A percentile compares a stretch with the other conserved stretches of the same genome.
These are phyloP conservation scores for Sclerotinia spermophila DNA, from an alignment of 2,329 filamentous ascomycete species.

Conservation along the genomic window DNA sequence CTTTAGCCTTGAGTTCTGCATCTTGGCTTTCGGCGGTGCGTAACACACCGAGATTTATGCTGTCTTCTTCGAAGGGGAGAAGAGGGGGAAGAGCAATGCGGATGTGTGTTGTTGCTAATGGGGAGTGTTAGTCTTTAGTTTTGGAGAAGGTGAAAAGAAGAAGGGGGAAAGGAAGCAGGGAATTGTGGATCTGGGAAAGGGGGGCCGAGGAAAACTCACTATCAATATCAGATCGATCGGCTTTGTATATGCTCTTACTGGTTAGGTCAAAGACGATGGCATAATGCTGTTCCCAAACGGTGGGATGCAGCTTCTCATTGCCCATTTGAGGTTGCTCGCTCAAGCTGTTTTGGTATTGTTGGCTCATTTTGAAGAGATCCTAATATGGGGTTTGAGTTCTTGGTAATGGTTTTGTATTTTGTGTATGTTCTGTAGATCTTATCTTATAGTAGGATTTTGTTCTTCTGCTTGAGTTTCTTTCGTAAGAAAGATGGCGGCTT, in stretches of 20 bases:
- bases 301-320: not conserved
- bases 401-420: not conserved
- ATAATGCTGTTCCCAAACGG: not conserved
- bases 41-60: not conserved
- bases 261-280: not conserved
- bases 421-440: not conserved
- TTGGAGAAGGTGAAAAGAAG: not conserved
- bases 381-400: not conserved
- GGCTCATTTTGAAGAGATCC: not conserved
- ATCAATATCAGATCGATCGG: not conserved
- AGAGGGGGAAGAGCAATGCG: not conserved
- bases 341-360: not conserved
- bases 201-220: not conserved
- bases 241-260: not conserved
- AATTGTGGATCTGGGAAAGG: not conserved
- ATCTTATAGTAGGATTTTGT: not conserved
- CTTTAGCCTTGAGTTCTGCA: not conserved
- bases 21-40: fast-evolving
- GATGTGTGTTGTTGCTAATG: not conserved
- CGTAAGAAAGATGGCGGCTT: not conserved
- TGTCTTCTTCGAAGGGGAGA: not conserved
- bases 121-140: not conserved
- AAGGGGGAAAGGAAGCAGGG: not conserved
- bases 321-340: not conserved
- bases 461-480: not conserved